Evolutionary conservation across 352 stramenopile species (phyloP).

Genomic region (Phytophthora tubulina): DNA sequence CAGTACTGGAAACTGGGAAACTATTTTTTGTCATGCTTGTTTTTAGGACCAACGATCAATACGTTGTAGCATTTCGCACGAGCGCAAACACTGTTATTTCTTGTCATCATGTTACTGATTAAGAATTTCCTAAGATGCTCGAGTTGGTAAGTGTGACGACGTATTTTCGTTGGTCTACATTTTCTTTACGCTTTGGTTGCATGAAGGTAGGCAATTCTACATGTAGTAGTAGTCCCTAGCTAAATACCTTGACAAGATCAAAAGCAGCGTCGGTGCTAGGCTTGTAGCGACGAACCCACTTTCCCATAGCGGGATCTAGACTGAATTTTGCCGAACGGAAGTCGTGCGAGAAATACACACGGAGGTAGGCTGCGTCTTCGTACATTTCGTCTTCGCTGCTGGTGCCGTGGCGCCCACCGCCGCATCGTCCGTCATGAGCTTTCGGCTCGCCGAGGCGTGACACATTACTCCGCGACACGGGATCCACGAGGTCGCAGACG

Average conservation of each 20-base stretch:
- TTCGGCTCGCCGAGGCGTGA: no score
- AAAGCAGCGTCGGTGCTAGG: background rate
- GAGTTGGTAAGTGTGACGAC: no score
- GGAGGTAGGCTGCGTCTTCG: background rate
- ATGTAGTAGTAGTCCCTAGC: background rate
- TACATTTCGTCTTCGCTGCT: background rate
- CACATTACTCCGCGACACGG: no score
- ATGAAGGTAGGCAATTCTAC: no score
- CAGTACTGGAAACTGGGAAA: background rate
- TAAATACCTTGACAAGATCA: slow-evolving; percentile 3
- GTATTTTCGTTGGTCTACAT: no score
- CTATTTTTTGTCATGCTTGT: slow-evolving; percentile 5
- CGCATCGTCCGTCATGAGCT: no score
- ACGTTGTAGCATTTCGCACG: no score
- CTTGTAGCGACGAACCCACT: slow-evolving; percentile 3
- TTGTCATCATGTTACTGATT: no score
- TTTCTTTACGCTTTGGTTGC: no score
- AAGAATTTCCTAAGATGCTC: no score
- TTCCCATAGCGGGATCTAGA: background rate
- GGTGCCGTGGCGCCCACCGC: no score
- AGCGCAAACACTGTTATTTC: background rate
- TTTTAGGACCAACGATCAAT: background rate
- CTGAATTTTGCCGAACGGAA: background rate
- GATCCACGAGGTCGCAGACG: no score
- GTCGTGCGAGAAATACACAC: background rate